A percentile compares a stretch with the other conserved stretches of the same genome.
Conservation (phyloP, 495 filamentous ascomycete genomes). For the Neurospora sp. region DNA sequence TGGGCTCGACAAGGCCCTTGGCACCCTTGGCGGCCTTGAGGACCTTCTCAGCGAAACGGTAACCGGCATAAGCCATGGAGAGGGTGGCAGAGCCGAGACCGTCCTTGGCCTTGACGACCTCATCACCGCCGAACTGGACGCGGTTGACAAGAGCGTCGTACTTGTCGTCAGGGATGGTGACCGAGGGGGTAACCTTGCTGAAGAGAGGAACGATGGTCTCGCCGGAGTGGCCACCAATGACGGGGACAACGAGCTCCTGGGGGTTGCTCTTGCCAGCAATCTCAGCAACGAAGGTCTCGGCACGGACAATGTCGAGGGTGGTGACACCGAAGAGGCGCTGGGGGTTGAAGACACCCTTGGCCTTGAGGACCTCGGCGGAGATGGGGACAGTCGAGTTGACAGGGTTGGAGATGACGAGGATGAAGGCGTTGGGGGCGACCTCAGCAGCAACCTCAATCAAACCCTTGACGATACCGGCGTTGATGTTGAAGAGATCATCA, state of each 20-base stretch:
- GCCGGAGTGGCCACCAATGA: slow-evolving; percentile 94
- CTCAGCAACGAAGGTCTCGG: slow-evolving; percentile 89
- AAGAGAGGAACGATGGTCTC: slow-evolving; percentile 97
- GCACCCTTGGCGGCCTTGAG: slow-evolving; percentile 81
- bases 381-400: slow-evolving; percentile 99
- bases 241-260: slow-evolving; percentile 71
- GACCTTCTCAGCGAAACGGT: slow-evolving; percentile 84
- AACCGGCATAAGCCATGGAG: slow-evolving; percentile 96
- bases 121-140: slow-evolving; percentile 96
- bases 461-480: slow-evolving; percentile 86
- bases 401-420: slow-evolving; percentile 96
- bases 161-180: slow-evolving; percentile 77
- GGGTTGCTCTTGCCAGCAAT: slow-evolving; percentile 74
- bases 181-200: slow-evolving; percentile 72
- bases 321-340: slow-evolving; percentile 96
- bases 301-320: slow-evolving; percentile 93
- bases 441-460: slow-evolving; percentile 79
- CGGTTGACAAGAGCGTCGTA: slow-evolving; percentile 80
- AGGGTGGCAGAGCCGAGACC: slow-evolving; percentile 91
- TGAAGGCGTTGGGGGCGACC: slow-evolving; percentile 78
- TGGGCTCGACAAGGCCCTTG: slow-evolving; percentile 86
- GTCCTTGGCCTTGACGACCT: slow-evolving; percentile 97
- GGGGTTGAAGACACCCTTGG: slow-evolving; percentile 82
- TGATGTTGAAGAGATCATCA: slow-evolving; percentile 98
- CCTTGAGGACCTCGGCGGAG: slow-evolving; percentile 90